Evolutionary conservation across 805 yeast species (phyloP).

Genomic region (Komagataella pseudopastoris): DNA sequence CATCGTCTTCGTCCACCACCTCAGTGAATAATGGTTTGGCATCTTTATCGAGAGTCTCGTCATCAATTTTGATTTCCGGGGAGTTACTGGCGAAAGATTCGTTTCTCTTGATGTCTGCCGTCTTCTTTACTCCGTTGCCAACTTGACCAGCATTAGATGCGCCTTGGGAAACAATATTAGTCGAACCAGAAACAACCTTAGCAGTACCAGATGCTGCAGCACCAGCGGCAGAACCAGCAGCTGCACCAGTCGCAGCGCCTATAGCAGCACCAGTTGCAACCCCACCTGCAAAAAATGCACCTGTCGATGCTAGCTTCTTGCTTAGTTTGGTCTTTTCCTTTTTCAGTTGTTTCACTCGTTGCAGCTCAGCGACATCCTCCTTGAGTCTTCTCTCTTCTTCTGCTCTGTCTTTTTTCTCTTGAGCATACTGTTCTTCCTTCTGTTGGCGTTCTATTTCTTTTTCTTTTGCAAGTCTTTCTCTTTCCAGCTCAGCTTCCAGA

Average conservation of each 20-base stretch:
- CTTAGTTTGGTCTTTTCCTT: conserved; percentile 20
- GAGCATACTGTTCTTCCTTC: conserved; percentile 8
- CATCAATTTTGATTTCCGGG: neutral
- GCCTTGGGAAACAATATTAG: conserved; percentile 1
- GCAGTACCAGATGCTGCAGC: neutral
- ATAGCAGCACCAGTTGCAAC: conserved; percentile 8
- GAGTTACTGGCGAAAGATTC: neutral
- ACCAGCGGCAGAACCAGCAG: conserved; percentile 5
- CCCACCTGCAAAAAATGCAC: conserved; percentile 6
- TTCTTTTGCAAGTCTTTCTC: conserved; percentile 27
- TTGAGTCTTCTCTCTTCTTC: conserved; percentile 13
- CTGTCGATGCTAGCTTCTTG: conserved; percentile 11
- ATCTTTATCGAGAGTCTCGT: neutral
- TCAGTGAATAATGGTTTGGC: conserved; percentile 1
- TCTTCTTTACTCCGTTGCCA: neutral
- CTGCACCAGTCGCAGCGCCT: conserved; percentile 10
- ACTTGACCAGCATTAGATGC: neutral
- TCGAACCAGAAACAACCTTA: conserved; percentile 4
- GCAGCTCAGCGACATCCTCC: conserved; percentile 19
- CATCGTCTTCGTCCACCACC: conserved; percentile 2
- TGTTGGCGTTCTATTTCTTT: conserved; percentile 8
- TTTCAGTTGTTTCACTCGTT: conserved; percentile 20
- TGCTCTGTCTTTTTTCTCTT: conserved; percentile 8
- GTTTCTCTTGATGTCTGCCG: neutral
- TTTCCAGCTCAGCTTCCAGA: conserved; percentile 23